Evolutionary conservation across 1,284 basidiomycete genomes (phyloP).

Genomic region (Cryptococcus wingfieldii): DNA sequence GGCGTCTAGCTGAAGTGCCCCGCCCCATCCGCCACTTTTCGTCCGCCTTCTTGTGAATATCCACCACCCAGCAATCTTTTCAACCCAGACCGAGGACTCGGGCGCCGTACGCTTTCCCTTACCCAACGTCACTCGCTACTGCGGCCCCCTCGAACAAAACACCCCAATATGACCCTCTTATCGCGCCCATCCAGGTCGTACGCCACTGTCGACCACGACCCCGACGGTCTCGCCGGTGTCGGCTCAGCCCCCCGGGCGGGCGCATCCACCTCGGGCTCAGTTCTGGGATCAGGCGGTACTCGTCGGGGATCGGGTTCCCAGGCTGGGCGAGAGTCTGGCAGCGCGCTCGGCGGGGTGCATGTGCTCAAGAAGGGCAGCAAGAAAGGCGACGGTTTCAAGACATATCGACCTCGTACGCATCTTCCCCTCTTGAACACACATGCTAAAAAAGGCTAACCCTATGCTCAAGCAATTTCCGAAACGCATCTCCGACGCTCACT

Average conservation of each 20-base stretch:
- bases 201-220: conserved; percentile 37
- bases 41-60: too few species aligned
- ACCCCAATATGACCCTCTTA: conserved; percentile 19
- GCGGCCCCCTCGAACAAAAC: background rate
- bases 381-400: conserved; percentile 36
- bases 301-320: too few species aligned
- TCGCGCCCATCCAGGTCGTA: conserved; percentile 42
- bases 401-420: conserved; percentile 41
- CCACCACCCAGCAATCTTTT: too few species aligned
- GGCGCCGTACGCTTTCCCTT: too few species aligned
- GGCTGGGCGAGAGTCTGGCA: too few species aligned
- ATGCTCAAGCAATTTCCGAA: conserved; percentile 28
- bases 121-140: background rate
- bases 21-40: too few species aligned
- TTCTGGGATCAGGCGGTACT: too few species aligned
- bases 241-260: conserved; percentile 21
- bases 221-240: conserved; percentile 28
- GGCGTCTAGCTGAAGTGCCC: background rate
- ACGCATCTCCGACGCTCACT: conserved; percentile 35
- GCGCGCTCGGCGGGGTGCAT: too few species aligned
- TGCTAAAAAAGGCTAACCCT: conserved; percentile 1
- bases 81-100: too few species aligned
- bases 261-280: background rate
- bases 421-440: background rate
- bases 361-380: conserved; percentile 8